Evolutionary conservation across 345 rosid genomes (phyloP).

Genomic region (Carallia pectinifolia): DNA sequence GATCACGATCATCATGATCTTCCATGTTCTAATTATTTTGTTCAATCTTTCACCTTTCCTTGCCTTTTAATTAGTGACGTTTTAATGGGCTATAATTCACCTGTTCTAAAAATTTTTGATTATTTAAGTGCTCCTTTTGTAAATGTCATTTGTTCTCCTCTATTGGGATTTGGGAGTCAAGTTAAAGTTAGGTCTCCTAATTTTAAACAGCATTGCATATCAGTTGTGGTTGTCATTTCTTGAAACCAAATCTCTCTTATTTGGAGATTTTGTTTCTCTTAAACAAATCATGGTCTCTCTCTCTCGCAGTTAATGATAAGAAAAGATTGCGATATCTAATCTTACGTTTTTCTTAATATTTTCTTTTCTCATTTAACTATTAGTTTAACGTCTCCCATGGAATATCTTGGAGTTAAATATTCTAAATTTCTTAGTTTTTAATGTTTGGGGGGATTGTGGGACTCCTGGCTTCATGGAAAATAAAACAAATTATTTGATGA

Average conservation of each 20-base stretch:
- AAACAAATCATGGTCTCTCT: background rate
- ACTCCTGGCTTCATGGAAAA: too few relatives aligned
- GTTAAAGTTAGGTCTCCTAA: slow-evolving; percentile 29
- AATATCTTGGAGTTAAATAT: too few relatives aligned
- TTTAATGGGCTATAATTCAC: background rate
- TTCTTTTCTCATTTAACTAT: background rate
- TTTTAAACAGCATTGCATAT: slow-evolving; percentile 25
- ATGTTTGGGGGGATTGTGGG: too few relatives aligned
- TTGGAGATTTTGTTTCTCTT: slow-evolving; percentile 22
- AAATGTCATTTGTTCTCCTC: slow-evolving; percentile 6
- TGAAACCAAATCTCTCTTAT: slow-evolving; percentile 27
- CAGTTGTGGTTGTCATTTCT: slow-evolving; percentile 32
- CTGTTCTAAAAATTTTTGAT: background rate
- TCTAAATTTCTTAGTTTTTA: too few relatives aligned
- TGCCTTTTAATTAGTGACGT: background rate
- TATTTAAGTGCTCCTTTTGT: slow-evolving; percentile 7
- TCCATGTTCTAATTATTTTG: too few relatives aligned
- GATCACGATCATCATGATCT: too few relatives aligned
- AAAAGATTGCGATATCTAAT: slow-evolving; percentile 12
- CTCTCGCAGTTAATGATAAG: slow-evolving; percentile 4
- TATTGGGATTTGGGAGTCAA: slow-evolving; percentile 15
- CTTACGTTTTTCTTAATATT: slow-evolving; percentile 11
- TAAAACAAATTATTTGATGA: too few relatives aligned
- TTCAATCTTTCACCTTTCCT: background rate
- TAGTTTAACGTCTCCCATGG: too few relatives aligned